phyloP scores from a whole-genome alignment of 148 eudicot species.

The Talinum fruticosum region DNA sequence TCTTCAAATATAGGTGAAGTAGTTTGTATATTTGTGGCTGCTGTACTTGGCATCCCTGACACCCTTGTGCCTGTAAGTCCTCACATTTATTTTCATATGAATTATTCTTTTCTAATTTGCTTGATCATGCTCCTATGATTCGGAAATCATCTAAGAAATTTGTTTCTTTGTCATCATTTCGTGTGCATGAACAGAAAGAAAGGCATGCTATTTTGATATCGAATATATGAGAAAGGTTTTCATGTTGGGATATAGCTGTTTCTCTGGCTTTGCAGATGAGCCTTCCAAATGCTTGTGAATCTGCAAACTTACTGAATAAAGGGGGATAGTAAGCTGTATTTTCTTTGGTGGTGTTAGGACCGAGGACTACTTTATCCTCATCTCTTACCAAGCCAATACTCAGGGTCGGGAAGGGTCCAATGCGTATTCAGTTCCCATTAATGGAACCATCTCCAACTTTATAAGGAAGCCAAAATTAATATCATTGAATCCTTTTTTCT shows the following conservation, averaged over 20 bases:
- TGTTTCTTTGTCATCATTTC: neutral
- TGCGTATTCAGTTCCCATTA: no score
- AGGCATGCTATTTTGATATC: neutral
- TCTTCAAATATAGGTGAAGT: slow-evolving; percentile 99
- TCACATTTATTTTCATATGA: neutral
- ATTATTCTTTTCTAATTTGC: neutral
- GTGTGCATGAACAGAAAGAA: neutral
- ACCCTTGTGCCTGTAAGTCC: slow-evolving; percentile 95
- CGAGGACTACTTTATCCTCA: no score
- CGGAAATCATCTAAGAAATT: neutral
- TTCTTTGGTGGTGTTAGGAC: no score
- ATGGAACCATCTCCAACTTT: neutral
- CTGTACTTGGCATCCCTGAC: slow-evolving; percentile 98
- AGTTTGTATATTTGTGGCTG: slow-evolving; percentile 98
- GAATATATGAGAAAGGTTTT: neutral
- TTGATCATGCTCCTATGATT: neutral
- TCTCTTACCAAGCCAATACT: no score
- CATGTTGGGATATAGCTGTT: no score
- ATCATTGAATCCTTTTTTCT: neutral
- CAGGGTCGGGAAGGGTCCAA: no score
- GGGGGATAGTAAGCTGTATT: no score
- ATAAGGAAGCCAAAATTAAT: neutral
- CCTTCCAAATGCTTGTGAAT: no score
- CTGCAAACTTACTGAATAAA: no score
- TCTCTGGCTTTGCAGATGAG: neutral